phyloP scores from a whole-genome alignment of 1,284 basidiomycete genomes.

The Marasmius oreades region DNA sequence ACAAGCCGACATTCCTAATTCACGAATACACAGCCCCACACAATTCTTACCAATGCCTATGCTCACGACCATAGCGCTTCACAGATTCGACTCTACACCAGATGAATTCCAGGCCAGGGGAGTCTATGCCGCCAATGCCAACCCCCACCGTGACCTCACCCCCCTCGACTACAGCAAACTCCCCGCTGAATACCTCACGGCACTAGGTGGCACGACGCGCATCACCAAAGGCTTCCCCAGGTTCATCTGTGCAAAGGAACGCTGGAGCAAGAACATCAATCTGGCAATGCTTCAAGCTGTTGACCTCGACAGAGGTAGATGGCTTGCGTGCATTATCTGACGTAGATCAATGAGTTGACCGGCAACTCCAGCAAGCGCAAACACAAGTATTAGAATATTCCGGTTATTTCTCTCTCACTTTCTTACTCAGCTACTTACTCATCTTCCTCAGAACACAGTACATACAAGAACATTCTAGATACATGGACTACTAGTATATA shows the following conservation, averaged over 20 bases:
- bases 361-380: no score
- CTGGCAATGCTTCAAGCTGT: background rate
- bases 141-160: background rate
- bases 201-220: background rate
- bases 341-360: no score
- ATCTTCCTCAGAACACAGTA: no score
- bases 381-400: no score
- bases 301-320: background rate
- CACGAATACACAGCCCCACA: background rate
- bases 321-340: background rate
- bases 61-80: background rate
- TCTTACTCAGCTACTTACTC: no score
- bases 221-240: background rate
- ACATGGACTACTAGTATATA: no score
- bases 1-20: background rate
- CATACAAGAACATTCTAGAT: no score
- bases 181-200: background rate
- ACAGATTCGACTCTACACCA: background rate
- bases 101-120: background rate
- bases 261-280: background rate
- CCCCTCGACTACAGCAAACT: background rate
- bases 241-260: background rate
- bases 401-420: no score
- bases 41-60: background rate
- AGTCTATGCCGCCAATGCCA: background rate